Evolutionary conservation across 495 filamentous ascomycete species (phyloP), one percentile per base, ranked within the genome.

Genomic region (Trichoderma asperelloides): DNA sequence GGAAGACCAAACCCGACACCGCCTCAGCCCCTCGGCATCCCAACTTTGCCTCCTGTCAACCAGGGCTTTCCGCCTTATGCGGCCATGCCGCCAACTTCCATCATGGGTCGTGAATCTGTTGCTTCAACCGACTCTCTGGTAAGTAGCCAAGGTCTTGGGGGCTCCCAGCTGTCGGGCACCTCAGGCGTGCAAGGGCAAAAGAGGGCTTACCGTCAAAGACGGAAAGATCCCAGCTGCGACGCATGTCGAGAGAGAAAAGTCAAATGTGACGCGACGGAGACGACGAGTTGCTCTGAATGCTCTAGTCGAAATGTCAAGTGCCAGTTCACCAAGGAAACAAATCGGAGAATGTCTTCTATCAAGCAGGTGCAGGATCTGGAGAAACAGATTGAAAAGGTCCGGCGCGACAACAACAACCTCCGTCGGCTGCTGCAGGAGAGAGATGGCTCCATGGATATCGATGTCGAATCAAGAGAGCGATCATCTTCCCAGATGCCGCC

Each of bases 281-380:
- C 91, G 47, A 85, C 89, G 28, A 95, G 92, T 77, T 98, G 95
- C 78, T 96, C 94, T 2, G 95, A 98, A 79, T 98, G 95, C 79
- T 91, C 90, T 16, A 96, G 91, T 72, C 87, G 95, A 69, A 93
- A 91, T 74, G 93, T 97, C 63, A 96, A 95, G 74, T 98, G 95
- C 73, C 94, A 97, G 76, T 98, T 98, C 74, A 98, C 95, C 60
- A 98, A 98, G 80, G 95, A 98, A 77, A 98, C 95, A 25, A 98
- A 98, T 77, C 87, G 96, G 62, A 87, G 95, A 69, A 98, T 98
- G 95, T 97, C 95, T 62, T 97, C 93, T 16, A 97, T 98, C 76
- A 98, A 98, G 87, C 95, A 97, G 81, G 92, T 97, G 3, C 95
- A 98, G 77, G 95, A 98, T 77, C 81, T 98, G 28, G 93, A 98